Base-by-base conservation (phyloP, 176 grass and related monocot genomes). In the Cenchrus purpureus region DNA sequence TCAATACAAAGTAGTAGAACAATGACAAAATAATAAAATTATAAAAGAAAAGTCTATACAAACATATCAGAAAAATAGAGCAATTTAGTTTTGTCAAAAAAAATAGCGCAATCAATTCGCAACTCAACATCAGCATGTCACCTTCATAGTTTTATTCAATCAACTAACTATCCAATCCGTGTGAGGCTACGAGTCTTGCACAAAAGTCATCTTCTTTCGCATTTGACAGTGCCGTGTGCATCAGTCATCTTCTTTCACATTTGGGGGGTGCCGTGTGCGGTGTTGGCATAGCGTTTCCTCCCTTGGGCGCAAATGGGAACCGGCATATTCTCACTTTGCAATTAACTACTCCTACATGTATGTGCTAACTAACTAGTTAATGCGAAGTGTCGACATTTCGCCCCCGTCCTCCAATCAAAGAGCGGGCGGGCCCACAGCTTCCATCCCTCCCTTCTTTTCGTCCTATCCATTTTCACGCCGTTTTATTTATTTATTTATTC, bases 371-470 rank as follows among this genome's bases (percentile, higher is more conserved):
- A 80, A 54, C 67, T 55, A 69, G 51, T 84, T 87, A 87, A 87
- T 91, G 89, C 69, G 34, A 70, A 55, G 76, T 91, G 85, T 91
- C 81, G 76, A 91, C 89, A 91, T 71, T 75, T 87, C 62, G 8
- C 4, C 32, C 17, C 50, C n/a, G 0, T 15, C 14, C 17, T 40
- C 83, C 48, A 65, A 90, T 78, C 78, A 72, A 1, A 48, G 25
- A 0, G 0, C 10, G 66, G 79, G 0, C 10, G 66, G 79, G 66
- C 56, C 83, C 46, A 49, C 34, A 10, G 20, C 45, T 44, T 45
- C 7, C 48, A 19, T 72, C 55, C 44, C 58, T 17, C 70, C 46
- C 17, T 68, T 68, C 50, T 44, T 65, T 79, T 37, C 66, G 67
- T 22, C 29, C 68, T 63, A 71, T 86, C 77, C 55, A 14, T 55